These are phyloP conservation scores for Nicotiana obtusifolia DNA, from an alignment of 257 asterid genomes.

Conservation along the genomic window DNA sequence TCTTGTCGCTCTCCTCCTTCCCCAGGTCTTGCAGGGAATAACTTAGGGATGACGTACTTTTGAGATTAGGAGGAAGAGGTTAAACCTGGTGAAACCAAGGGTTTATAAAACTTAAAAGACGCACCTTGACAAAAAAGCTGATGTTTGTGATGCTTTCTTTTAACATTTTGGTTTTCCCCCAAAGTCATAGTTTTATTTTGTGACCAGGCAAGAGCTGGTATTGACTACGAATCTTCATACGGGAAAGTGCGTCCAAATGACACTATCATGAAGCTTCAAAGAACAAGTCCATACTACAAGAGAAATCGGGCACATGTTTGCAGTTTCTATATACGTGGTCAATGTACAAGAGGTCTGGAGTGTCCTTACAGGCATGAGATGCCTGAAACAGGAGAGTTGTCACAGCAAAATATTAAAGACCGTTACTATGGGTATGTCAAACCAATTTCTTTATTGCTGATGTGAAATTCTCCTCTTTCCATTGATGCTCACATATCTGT, in stretches of 20 bases:
- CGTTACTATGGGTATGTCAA: constrained; percentile 89
- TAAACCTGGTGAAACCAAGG: background rate
- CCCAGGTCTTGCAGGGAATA: background rate
- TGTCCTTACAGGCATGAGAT: constrained; percentile 97
- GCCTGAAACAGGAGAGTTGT: constrained; percentile 93
- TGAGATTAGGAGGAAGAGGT: background rate
- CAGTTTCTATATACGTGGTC: constrained; percentile 93
- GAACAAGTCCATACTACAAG: constrained; percentile 91
- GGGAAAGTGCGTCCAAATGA: constrained; percentile 90
- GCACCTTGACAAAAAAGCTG: background rate
- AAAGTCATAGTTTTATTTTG: background rate
- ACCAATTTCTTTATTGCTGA: background rate
- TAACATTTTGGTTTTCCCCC: background rate
- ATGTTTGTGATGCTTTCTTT: background rate
- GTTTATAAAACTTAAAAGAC: background rate
- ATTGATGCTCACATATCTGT: background rate
- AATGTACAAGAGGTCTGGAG: constrained; percentile 96
- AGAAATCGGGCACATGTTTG: constrained; percentile 96
- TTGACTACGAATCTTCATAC: constrained; percentile 89
- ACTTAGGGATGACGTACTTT: background rate
- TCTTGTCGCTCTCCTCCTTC: background rate
- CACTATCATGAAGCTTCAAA: constrained; percentile 88
- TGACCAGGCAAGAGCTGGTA: constrained; percentile 91
- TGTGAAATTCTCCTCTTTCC: background rate
- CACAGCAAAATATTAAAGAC: constrained; percentile 93